phyloP scores from a whole-genome alignment of 2,329 filamentous ascomycete species.

The Dendrostoma leiphaemia region DNA sequence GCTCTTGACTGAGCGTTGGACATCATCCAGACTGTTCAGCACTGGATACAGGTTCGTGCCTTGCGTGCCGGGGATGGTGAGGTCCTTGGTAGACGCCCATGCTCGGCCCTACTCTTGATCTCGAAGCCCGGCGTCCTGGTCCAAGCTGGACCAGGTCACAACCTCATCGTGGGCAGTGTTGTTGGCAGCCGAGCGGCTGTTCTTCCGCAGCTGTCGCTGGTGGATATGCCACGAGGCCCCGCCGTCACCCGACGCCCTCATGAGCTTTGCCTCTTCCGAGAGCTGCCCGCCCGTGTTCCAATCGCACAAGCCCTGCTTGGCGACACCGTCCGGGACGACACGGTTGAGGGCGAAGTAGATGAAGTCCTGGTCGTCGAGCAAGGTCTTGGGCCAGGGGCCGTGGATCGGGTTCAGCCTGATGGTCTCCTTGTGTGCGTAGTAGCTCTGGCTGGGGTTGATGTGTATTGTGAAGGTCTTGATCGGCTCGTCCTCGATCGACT shows the following conservation, averaged over 20 bases:
- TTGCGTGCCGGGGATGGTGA: neutral
- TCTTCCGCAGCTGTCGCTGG: constrained; percentile 12
- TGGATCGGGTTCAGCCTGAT: constrained; percentile 36
- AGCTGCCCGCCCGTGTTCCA: constrained; percentile 36
- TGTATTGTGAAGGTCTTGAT: constrained; percentile 40
- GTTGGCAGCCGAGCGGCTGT: neutral
- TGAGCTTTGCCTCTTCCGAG: constrained; percentile 19
- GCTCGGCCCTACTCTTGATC: neutral
- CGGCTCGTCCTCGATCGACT: constrained; percentile 7
- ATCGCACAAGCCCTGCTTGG: constrained; percentile 38
- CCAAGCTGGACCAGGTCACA: constrained; percentile 3
- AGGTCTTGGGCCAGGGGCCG: constrained; percentile 40
- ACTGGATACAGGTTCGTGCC: no score
- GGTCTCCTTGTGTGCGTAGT: constrained; percentile 41
- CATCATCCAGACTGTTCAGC: neutral
- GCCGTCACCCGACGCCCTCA: constrained; percentile 18
- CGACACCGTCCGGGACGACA: constrained; percentile 37
- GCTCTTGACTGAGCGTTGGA: neutral
- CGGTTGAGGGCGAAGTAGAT: constrained; percentile 35
- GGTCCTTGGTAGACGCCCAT: neutral
- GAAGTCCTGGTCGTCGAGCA: constrained; percentile 27
- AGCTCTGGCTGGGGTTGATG: constrained; percentile 37
- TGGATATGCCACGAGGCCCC: constrained; percentile 10
- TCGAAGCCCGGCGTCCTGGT: neutral
- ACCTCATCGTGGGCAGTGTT: neutral